Conservation (phyloP, 2,329 filamentous ascomycete genomes). For the Elsinoe perseae region DNA sequence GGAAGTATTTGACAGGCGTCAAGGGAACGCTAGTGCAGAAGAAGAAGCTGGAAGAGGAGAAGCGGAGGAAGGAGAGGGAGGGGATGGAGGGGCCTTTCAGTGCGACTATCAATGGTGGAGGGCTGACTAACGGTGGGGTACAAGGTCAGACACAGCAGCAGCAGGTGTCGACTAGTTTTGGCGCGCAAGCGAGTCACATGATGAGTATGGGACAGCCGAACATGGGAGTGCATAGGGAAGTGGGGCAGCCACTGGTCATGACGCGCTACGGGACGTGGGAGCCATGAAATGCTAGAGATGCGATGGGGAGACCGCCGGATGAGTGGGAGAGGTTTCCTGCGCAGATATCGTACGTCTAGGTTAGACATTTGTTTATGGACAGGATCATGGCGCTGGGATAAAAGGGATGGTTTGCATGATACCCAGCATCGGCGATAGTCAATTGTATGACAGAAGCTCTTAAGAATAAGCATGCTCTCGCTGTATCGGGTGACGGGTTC, state of each 20-base stretch:
- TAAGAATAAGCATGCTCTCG: no score
- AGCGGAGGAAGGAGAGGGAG: conserved; percentile 21
- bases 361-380: neutral
- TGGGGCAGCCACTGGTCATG: neutral
- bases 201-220: neutral
- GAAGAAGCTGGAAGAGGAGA: conserved; percentile 39
- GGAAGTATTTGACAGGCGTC: conserved; percentile 50
- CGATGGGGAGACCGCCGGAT: neutral
- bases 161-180: neutral
- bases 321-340: neutral
- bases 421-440: neutral
- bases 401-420: neutral
- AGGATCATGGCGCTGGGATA: neutral
- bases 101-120: neutral
- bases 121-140: neutral
- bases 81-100: conserved; percentile 2
- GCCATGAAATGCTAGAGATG: neutral
- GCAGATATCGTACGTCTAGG: neutral
- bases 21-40: conserved; percentile 48
- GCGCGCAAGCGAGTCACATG: neutral
- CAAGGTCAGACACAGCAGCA: neutral
- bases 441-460: neutral
- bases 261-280: conserved; percentile 1
- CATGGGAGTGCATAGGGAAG: neutral
- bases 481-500: no score